Base-by-base conservation (phyloP, 345 rosid genomes). In the Isatis tinctoria region DNA sequence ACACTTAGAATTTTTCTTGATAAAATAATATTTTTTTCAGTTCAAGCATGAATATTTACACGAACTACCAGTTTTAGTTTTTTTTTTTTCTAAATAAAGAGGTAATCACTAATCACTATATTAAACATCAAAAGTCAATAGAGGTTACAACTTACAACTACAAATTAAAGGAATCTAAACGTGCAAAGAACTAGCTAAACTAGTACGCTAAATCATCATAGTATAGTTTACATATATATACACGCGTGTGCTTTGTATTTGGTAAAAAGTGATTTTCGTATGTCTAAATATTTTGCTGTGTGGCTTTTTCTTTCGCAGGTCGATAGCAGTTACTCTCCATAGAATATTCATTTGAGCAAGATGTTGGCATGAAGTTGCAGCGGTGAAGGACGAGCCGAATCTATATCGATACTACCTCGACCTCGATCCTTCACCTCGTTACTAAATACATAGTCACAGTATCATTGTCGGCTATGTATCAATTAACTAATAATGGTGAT, bases 311-410 rank as follows among this genome's bases (percentile, higher is more conserved):
- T 32, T 77, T 49, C 0, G 45, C 69, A 77, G 81, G 36, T 48
- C 4, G 56, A 17, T 18, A 72, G 14, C 32, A 72, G 13, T 13
- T 48, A 72, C 32, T 59, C 20, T 65, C 40, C 14, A 41, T 77
- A 73, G 81, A 72, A 77, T 72, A 77, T 39, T 77, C 81, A 72
- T 77, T 77, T 77, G 73, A 77, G 81, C 81, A 77, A 77, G 77
- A 77, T 59, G 64, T 72, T 77, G 72, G 51, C 73, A 77, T 59
- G 68, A 65, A 41, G 26, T 22, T 59, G 32, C 18, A 17, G 43
- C 10, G 49, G 62, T 66, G 81, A 77, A 77, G 81, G 77, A 72
- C 49, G 77, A 77, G 73, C 27, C 11, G 45, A 49, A 49, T 17
- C 39, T 30, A 24, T 16, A 66, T 59, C 0, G 11, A 40, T 51